phyloP scores from a whole-genome alignment of 2,329 filamentous ascomycete species.

The Plenodomus lindquistii region DNA sequence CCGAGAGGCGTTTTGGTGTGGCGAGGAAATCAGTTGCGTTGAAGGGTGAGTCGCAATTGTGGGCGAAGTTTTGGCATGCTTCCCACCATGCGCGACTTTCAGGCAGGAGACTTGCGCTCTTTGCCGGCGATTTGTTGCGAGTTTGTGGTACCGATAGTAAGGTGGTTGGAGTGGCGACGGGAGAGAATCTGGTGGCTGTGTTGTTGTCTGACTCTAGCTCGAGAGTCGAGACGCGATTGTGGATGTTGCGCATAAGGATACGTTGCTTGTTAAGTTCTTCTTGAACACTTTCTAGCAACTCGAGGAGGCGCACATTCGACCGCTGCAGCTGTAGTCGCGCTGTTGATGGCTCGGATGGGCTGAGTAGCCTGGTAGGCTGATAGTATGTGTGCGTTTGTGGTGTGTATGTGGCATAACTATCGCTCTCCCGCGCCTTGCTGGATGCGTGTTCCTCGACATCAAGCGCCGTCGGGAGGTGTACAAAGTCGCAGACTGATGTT shows the following conservation, averaged over 20 bases:
- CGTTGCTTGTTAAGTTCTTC: conserved; percentile 30
- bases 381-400: neutral
- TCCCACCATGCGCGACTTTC: conserved; percentile 33
- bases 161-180: conserved; percentile 2
- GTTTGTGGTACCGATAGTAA: neutral
- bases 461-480: neutral
- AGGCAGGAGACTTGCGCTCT: conserved; percentile 11
- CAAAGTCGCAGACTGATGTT: neutral
- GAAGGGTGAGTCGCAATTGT: conserved; percentile 30
- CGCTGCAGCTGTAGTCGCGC: conserved; percentile 31
- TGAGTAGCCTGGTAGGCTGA: neutral
- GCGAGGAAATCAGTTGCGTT: conserved; percentile 31
- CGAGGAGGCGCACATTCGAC: conserved; percentile 29
- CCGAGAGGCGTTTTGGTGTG: conserved; percentile 30
- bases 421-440: neutral
- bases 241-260: conserved; percentile 32
- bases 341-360: conserved; percentile 22
- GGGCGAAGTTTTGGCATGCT: conserved; percentile 30
- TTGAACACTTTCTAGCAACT: conserved; percentile 36
- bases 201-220: conserved; percentile 12
- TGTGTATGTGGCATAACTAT: neutral
- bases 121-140: conserved; percentile 1
- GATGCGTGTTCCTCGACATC: neutral
- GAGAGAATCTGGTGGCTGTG: neutral
- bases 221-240: conserved; percentile 32